Conservation (phyloP, 441 rosid species). For the Daphne laureola region DNA sequence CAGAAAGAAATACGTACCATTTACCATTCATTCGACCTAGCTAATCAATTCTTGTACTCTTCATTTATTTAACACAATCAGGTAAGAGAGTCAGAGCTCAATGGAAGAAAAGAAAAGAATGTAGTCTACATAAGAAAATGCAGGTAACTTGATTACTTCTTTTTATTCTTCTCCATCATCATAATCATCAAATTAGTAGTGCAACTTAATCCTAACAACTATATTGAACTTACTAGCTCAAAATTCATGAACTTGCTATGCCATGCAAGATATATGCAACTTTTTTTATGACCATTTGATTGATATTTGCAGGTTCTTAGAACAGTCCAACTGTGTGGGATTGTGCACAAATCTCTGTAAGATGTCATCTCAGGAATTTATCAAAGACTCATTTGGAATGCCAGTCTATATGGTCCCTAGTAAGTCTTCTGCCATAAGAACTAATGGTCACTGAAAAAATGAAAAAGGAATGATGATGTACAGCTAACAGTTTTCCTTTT, state of each 20-base stretch:
- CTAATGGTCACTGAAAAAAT: conserved; percentile 4
- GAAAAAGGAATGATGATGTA: background rate
- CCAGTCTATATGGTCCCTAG: conserved; percentile 89
- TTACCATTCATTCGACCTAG: no score
- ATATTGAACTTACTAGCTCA: no score
- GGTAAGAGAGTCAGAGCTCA: conserved; percentile 77
- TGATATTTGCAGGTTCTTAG: conserved; percentile 59
- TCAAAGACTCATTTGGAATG: conserved; percentile 73
- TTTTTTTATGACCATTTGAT: background rate
- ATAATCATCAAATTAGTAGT: no score
- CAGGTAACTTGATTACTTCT: conserved; percentile 46
- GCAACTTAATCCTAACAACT: no score
- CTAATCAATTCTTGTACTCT: conserved; percentile 9
- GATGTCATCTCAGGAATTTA: conserved; percentile 68
- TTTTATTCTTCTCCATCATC: background rate
- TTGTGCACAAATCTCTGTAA: conserved; percentile 91
- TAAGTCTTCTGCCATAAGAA: conserved; percentile 24
- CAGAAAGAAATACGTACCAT: no score
- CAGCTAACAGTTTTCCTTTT: no score
- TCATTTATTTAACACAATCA: no score
- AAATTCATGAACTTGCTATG: no score
- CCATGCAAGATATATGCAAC: conserved; percentile 4
- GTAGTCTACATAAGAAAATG: conserved; percentile 80
- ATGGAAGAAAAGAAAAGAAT: conserved; percentile 73
- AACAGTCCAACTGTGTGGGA: conserved; percentile 77